Base-by-base conservation (phyloP, 1,284 basidiomycete genomes). In the Microstroma glucosiphilum region DNA sequence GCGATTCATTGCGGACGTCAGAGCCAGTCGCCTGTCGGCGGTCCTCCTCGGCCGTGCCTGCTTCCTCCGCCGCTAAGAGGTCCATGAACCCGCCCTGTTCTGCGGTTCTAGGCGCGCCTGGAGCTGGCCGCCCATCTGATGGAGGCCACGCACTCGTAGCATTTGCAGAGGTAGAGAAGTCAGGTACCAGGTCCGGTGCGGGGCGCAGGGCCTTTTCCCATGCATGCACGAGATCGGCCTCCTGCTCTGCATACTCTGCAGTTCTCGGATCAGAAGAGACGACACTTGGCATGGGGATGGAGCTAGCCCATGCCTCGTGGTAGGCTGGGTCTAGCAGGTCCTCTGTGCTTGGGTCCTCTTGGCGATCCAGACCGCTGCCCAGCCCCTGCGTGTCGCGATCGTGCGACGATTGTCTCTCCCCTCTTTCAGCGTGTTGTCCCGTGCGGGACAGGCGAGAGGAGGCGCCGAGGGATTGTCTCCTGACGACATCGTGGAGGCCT, bases 271-370 rank as follows among this genome's bases (percentile, higher is more conserved):
- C 43, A 3, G 43, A 48, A 21, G 17, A n/a, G 6, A 21, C 43
- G 21, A 6, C 43, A 21, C 25, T 21, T 6, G 51, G 8, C 51
- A 25, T 25, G 19, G 51, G 51, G 6, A 54, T 21, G 17, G 51
- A 54, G 15, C 51, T 19, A 6, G 51, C 51, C 51, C 51, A 54
- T 17, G 51, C 51, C 26, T 54, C 51, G 51, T 54, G 51, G 19
- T 54, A 54, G 15, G 51, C 51, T 54, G 51, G 51, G 19, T 54
- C 51, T 19, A 54, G 51, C 21, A 54, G 51, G 21, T 37, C 30
- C 30, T 37, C 30, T 37, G 30, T 37, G 30, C 30, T 37, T 9
- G 30, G 30, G 9, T 37, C 9, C 30, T 37, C 30, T 37, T 37
- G 30, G 9, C 30, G 30, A 37, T 37, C 30, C 4, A 9, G 30